Base-by-base conservation (phyloP, 257 asterid genomes). In the Haberlea rhodopensis region DNA sequence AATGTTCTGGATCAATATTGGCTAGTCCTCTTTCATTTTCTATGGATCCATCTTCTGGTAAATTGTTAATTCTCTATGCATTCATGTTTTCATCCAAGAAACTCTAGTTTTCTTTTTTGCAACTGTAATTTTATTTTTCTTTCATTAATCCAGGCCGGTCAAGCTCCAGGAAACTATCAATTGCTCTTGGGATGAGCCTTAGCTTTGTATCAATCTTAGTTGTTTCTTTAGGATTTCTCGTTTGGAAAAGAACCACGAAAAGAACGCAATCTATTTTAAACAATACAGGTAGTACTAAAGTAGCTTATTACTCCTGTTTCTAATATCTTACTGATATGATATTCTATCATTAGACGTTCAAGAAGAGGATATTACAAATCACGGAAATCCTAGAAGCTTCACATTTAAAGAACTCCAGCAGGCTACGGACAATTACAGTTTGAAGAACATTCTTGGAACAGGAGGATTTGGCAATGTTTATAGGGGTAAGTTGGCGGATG, bases 391-490 rank as follows among this genome's bases (percentile, higher is more conserved):
- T 25, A 77, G 79, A 64, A 76, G 73, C 84, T 89, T 92, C 76
- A 65, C 94, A 28, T 85, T 92, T 53, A 92, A 87, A 75, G 99
- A 92, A 75, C 90, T 92, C 60, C 99, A 87, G 37, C 85, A 66
- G 6, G 95, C 95, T 10, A 94, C 99, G 0, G 87, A 79, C 72
- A 81, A 78, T 73, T 94, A 89, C 82, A 89, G 94, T 79, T 45
- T 80, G 19, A 90, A 87, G 78, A 82, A 90, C 78, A 87, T 94
- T 55, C 99, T 94, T 25, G 99, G 99, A 11, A 71, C 86, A 0
- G 99, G 99, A 18, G 99, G 99, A 22, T 94, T 94, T 51, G 96
- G 99, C 34, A 89, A 92, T 57, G 99, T 92, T 5, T 92, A 92
- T 23, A 65, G 79, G 51, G 97, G 97, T 20, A 87, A 82, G 67